phyloP scores from a whole-genome alignment of 2,329 filamentous ascomycete species.

The Colletotrichum tamarilloi region DNA sequence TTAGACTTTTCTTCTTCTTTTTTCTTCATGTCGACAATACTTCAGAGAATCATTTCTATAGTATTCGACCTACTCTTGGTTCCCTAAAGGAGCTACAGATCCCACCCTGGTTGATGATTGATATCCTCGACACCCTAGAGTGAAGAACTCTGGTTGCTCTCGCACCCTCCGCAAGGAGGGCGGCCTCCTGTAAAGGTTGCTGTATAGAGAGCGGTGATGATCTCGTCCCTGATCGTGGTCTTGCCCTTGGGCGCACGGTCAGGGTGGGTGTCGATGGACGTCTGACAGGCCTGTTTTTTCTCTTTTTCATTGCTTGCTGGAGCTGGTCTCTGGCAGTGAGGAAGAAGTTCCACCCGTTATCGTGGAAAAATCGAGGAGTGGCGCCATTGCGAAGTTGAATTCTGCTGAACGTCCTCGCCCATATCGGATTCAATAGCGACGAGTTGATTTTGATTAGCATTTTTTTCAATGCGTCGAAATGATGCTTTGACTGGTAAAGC shows the following conservation, averaged over 20 bases:
- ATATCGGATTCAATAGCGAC: no score
- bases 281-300: slow-evolving; percentile 77
- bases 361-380: no score
- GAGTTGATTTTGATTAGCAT: no score
- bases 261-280: slow-evolving; percentile 88
- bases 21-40: slow-evolving; percentile 73
- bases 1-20: slow-evolving; percentile 54
- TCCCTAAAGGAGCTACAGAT: slow-evolving; percentile 93
- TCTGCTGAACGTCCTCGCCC: no score
- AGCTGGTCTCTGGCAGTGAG: slow-evolving; percentile 58
- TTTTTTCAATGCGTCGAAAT: no score
- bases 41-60: slow-evolving; percentile 97
- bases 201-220: slow-evolving; percentile 93
- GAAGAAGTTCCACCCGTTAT: slow-evolving; percentile 59
- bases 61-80: slow-evolving; percentile 93
- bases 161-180: slow-evolving; percentile 72
- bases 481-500: no score
- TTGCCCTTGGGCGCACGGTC: slow-evolving; percentile 81
- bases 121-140: slow-evolving; percentile 91
- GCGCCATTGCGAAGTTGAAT: no score
- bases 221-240: slow-evolving; percentile 82
- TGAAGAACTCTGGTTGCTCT: slow-evolving; percentile 76
- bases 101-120: slow-evolving; percentile 94
- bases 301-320: slow-evolving; percentile 68
- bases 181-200: slow-evolving; percentile 53